These are phyloP conservation scores for Sporothrix phasma DNA, from an alignment of 2,329 filamentous ascomycete genomes.

Conservation along the genomic window DNA sequence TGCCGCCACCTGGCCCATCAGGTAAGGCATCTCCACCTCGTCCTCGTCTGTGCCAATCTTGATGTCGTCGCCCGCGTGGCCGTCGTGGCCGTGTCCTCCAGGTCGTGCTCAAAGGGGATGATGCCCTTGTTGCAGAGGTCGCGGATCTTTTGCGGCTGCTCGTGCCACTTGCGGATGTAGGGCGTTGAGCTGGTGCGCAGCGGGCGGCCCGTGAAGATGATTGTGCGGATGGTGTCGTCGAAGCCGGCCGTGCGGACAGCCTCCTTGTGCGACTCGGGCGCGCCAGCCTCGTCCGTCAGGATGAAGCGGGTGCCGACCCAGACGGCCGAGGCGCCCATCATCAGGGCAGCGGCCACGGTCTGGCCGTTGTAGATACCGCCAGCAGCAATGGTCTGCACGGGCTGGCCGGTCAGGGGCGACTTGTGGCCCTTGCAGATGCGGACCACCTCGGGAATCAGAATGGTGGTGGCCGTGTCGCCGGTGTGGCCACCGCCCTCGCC, in stretches of 20 bases:
- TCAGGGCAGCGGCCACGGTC: conserved; percentile 68
- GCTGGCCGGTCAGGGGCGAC: too few species aligned
- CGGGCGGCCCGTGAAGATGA: conserved; percentile 74
- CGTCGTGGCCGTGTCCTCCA: conserved; percentile 41
- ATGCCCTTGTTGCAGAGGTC: conserved; percentile 66
- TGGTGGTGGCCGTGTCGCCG: conserved; percentile 73
- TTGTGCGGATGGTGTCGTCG: conserved; percentile 69
- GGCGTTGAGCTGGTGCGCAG: conserved; percentile 73
- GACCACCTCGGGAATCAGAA: conserved; percentile 77
- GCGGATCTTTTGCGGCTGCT: conserved; percentile 61
- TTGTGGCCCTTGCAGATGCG: too few species aligned
- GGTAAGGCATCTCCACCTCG: conserved; percentile 74
- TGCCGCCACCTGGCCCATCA: conserved; percentile 93
- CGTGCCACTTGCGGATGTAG: conserved; percentile 76
- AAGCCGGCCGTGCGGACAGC: conserved; percentile 72
- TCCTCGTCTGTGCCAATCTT: conserved; percentile 36
- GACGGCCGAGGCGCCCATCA: conserved; percentile 79
- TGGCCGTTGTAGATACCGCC: conserved; percentile 80
- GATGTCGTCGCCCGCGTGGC: conserved; percentile 5
- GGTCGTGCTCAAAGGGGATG: conserved; percentile 71
- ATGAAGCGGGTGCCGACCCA: conserved; percentile 94
- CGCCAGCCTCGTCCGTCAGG: too few species aligned
- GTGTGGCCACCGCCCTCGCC: conserved; percentile 92
- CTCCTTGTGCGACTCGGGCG: conserved; percentile 67
- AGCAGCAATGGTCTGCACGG: too few species aligned